These are phyloP conservation scores for Pseudogymnoascus destructans DNA, from an alignment of 2,329 filamentous ascomycete genomes.

Conservation along the genomic window DNA sequence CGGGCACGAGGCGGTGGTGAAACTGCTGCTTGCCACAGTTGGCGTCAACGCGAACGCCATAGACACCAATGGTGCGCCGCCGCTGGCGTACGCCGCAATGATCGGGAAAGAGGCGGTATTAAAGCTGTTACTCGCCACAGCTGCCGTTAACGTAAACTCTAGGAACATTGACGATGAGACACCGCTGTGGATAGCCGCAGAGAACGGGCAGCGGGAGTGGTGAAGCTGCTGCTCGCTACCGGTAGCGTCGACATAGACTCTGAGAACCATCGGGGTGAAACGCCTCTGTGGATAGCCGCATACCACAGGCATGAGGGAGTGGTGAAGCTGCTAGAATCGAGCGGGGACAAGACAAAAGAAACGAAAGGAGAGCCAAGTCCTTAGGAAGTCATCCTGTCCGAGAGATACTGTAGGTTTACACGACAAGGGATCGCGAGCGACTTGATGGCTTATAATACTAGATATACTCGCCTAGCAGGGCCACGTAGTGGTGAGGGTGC, in stretches of 20 bases:
- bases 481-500: background rate
- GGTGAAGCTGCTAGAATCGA: background rate
- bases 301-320: background rate
- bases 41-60: constrained; percentile 8
- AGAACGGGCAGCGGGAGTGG: background rate
- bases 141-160: background rate
- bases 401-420: background rate
- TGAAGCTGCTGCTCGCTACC: constrained; percentile 9
- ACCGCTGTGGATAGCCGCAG: constrained; percentile 4
- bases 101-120: constrained; percentile 24
- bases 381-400: background rate
- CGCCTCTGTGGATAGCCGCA: background rate
- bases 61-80: constrained; percentile 20
- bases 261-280: constrained; percentile 10
- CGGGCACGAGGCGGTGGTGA: constrained; percentile 10
- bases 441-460: background rate
- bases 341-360: background rate
- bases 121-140: constrained; percentile 12
- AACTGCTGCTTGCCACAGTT: constrained; percentile 10
- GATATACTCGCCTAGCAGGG: background rate
- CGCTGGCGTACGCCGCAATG: constrained; percentile 20
- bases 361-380: background rate
- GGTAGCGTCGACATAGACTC: background rate
- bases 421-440: background rate
- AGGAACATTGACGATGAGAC: background rate